Base-by-base conservation (phyloP, 2,329 filamentous ascomycete species). In the Hypoxylon sp. region DNA sequence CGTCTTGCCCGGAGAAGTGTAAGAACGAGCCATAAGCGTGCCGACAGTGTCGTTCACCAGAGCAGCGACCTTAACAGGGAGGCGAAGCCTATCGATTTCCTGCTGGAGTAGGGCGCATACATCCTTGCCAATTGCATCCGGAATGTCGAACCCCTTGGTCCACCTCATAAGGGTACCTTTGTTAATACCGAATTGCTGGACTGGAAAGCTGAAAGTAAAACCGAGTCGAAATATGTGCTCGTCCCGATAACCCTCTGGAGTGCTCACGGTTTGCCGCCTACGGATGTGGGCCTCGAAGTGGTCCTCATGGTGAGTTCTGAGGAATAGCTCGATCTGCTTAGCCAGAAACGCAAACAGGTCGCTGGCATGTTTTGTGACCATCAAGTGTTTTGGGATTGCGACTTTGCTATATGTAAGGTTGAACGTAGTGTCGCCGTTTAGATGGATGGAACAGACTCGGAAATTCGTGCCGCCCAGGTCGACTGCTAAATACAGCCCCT, bases 401-500 rank as follows among this genome's bases (percentile, higher is more conserved):
- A 97, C 92, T 83, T 98, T 98, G 82, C 89, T 93, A 83, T 93
- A 97, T 58, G 92, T 97, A 75, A 98, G 88, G 80, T 93, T 93
- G 85, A 98, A 98, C 63, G 94, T 98, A 75, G 92, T 94, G 83
- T 98, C 93, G 77, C 96, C 96, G 79, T 97, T 94, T 68, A 99
- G 86, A 74, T 93, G 88, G 76, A 99, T 92, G 47, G 95, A 98
- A 84, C 96, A 99, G 76, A 99, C 96, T 75, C 96, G 92, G 82
- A 98, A 97, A 84, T 99, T 99, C 72, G 96, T 99, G 75, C 96
- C 96, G 69, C 96, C 96, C n/a, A 99, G 88, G 78, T 99, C 96
- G 72, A 99, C 94, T 42, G 96, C 95, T 78, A 99, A 90, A 82
- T 98, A 99, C 42, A 98, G 86, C 52, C 96, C 96, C 93, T 97